Evolutionary conservation across 441 rosid species (phyloP).

Genomic region (Dalechampia spathulata): DNA sequence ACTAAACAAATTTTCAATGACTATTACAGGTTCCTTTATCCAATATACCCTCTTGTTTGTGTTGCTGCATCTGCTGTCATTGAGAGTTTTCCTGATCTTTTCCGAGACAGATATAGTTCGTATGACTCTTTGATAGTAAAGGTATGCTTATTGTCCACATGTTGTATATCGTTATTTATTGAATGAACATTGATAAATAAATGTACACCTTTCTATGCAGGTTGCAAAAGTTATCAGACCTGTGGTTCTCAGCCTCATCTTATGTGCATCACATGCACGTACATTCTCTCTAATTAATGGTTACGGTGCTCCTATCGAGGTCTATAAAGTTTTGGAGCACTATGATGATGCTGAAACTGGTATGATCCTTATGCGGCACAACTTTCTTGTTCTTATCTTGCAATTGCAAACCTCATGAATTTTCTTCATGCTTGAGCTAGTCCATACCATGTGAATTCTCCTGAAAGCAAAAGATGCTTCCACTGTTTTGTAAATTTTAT

Average conservation of each 20-base stretch:
- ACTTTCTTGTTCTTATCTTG: not conserved
- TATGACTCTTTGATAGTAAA: conserved; percentile 39
- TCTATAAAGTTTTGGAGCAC: conserved; percentile 84
- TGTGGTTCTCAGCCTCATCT: conserved; percentile 57
- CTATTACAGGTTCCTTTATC: conserved; percentile 78
- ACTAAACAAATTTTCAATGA: conserved; percentile 1
- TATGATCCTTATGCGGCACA: conserved; percentile 14
- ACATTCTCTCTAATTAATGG: conserved; percentile 83
- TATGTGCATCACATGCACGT: conserved; percentile 81
- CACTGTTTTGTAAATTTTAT: not conserved
- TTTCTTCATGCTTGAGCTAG: not conserved
- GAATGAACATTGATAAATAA: conserved; percentile 4
- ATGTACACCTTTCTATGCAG: conserved; percentile 33
- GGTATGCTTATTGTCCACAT: conserved; percentile 27
- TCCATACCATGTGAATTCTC: not conserved
- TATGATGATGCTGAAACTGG: conserved; percentile 78
- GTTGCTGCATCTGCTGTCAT: conserved; percentile 94
- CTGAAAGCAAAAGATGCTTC: not conserved
- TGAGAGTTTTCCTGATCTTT: conserved; percentile 89
- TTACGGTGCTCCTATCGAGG: conserved; percentile 70
- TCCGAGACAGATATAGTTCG: conserved; percentile 52
- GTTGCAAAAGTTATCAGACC: conserved; percentile 65
- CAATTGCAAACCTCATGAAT: not conserved
- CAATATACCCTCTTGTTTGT: conserved; percentile 85
- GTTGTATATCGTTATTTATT: not conserved